Base-by-base conservation (phyloP, 495 filamentous ascomycete genomes). In the Baudoinia panamericana region DNA sequence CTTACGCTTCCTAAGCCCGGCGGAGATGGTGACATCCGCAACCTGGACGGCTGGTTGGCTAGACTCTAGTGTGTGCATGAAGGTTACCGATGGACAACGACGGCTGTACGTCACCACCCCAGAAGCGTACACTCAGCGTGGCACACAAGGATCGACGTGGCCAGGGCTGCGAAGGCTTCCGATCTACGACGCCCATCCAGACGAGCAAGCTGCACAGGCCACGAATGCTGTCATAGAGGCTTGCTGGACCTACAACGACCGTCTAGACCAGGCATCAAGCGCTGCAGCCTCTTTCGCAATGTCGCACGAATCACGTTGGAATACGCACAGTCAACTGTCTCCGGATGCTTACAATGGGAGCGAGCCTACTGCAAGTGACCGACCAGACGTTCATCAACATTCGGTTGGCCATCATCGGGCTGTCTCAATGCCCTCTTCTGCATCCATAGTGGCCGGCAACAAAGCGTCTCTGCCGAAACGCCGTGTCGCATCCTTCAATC, bases 41-140 rank as follows among this genome's bases (percentile, higher is more conserved):
- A 61, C 74, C 4, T 85, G 80, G 80, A 72, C 72, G 27, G 72
- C 71, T 9, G 65, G 72, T 5, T 84, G 82, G 35, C 59, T 85
- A 22, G 55, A 61, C 15, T 73, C 73, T 2, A 73, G 69, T 34
- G 67, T 79, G 18, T 62, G 75, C 11, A 82, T 80, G 76, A 70
- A 73, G 44, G 62, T 67, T 3, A 40, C 41, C 10, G 62, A 64
- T 27, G 71, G 69, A 1, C 59, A 59, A n/a, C 66, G 70, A 30
- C 64, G 76, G 9, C 65, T 82, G 16, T 82, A 72, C 56, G 65
- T 82, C 34, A 82, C 78, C 6, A 70, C 76, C 24, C 68, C 69
- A 7, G 70, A 73, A 39, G 72, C 74, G 7, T 82, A 82, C 51
- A 55, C 79, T 2, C 78, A 82, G 43, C 48, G 43, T 18, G 39